Base-by-base conservation (phyloP, 1,284 basidiomycete genomes). In the Fomitopsis palustris region DNA sequence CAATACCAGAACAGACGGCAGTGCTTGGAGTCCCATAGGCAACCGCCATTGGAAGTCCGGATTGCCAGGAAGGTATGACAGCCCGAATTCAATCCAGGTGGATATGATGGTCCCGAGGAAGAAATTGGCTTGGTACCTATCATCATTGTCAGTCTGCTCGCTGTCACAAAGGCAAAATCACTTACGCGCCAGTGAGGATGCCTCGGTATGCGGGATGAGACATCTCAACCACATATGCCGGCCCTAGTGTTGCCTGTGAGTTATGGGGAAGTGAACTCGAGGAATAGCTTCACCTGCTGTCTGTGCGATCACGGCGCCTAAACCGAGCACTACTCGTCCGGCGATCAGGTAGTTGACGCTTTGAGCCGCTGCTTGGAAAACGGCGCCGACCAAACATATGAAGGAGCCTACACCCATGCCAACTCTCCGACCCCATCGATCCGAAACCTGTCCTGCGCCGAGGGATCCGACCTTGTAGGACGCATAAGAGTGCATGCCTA, bases 191-290 rank as follows among this genome's bases (percentile, higher is more conserved):
- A 4, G 64, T 65, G 25, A 67, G 54, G 5, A 67, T 58, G 0
- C 65, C 65, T n/a, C 65, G 65, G 54, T 65, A 80, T 56, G 76
- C 74, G 21, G 78, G 78, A 27, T 78, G 77, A 9, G 78, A 74
- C 61, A 78, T 74, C 62, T 79, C 79, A 55, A 77, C 73, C 27
- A 73, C 75, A 68, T 79, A 80, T 9, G 76, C 72, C 6, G 76
- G 77, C 16, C 77, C 59, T 60, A 7, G 33, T 51, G 35, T 25
- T 17, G 17, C 12, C 37, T 14, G n/a, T 23, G 33, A 43, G 12
- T 33, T 49, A 12, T 9, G 5, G 14, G 16, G 23, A 10, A 4
- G 25, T 14, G 1, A 21, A 3, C 23, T 21, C 17, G 31, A 52
- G 16, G 14, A n/a, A 37, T n/a, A 31, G 43, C 17, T 25, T 35